Percentiles rank a stretch among this genome's conserved stretches.
Conservation (phyloP, 1,284 basidiomycete species). For the Rhodofomes roseus region DNA sequence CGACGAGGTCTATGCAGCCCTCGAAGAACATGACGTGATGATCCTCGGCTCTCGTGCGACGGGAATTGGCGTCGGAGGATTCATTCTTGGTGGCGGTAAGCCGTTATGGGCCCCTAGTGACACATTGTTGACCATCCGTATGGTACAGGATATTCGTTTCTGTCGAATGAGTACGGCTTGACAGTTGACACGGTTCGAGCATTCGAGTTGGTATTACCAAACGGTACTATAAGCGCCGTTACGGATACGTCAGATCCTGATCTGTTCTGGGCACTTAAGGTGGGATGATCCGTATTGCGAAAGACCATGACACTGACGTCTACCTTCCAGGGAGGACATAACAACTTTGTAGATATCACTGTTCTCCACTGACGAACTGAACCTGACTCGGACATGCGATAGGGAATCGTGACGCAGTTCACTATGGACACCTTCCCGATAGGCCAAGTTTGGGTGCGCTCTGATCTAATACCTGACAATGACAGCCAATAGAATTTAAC, state of each 20-base stretch:
- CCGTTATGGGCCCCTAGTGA: neutral
- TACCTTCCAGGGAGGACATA: conserved; percentile 46
- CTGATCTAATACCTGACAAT: neutral
- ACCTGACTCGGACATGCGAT: conserved; percentile 15
- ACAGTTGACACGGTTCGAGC: conserved; percentile 41
- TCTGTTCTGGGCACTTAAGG: conserved; percentile 39
- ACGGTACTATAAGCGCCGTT: conserved; percentile 33
- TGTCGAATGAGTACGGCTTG: conserved; percentile 39
- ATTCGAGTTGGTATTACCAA: conserved; percentile 38
- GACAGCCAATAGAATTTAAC: neutral
- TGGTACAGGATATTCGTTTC: conserved; percentile 37
- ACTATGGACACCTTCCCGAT: conserved; percentile 52
- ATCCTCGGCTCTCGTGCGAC: conserved; percentile 43
- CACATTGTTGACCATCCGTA: neutral
- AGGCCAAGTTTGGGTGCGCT: conserved; percentile 53
- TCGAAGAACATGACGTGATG: conserved; percentile 34
- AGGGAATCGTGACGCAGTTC: conserved; percentile 63
- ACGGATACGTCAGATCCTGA: conserved; percentile 23
- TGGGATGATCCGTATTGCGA: conserved; percentile 14
- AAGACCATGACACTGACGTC: neutral
- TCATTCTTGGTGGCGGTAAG: conserved; percentile 43
- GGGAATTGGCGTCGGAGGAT: conserved; percentile 40
- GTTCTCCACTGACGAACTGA: neutral
- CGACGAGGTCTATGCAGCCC: conserved; percentile 42
- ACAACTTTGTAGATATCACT: conserved; percentile 49